Evolutionary conservation across 345 rosid genomes (phyloP).

Genomic region (Nephelium lappaceum): DNA sequence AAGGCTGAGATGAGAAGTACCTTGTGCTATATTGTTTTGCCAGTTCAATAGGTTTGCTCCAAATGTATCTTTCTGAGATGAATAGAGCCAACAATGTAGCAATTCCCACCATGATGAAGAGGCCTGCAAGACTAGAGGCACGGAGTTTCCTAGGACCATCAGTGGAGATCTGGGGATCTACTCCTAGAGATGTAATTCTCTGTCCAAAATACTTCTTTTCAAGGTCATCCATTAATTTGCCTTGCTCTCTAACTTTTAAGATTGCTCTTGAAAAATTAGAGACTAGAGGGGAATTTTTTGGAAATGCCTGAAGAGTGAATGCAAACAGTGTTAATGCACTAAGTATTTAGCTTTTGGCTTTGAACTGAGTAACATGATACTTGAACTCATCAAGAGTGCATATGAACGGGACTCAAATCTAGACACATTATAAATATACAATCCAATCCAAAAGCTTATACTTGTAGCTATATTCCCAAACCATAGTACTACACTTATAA

Average conservation of each 20-base stretch:
- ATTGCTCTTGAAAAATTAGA: slow-evolving; percentile 26
- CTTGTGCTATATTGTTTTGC: background rate
- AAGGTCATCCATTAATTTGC: background rate
- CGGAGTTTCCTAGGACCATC: slow-evolving; percentile 9
- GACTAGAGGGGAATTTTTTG: slow-evolving; percentile 17
- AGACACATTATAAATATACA: too few relatives aligned
- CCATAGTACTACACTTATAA: too few relatives aligned
- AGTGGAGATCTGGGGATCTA: background rate
- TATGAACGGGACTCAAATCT: background rate
- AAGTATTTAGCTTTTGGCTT: too few relatives aligned
- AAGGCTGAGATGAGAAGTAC: background rate
- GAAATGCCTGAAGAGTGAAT: slow-evolving; percentile 23
- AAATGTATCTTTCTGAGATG: slow-evolving; percentile 5
- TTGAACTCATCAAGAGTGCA: background rate
- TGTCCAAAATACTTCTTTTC: slow-evolving; percentile 14
- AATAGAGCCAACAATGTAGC: slow-evolving; percentile 21
- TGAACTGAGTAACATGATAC: too few relatives aligned
- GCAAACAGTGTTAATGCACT: background rate
- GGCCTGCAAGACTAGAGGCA: slow-evolving; percentile 30
- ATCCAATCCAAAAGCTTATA: too few relatives aligned
- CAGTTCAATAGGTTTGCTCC: background rate
- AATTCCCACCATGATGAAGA: slow-evolving; percentile 27
- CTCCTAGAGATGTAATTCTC: background rate
- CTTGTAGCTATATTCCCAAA: too few relatives aligned
- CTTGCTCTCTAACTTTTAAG: slow-evolving; percentile 15